Conservation (phyloP, 225 moss, liverwort and hornwort species). For the Sphagnum tenellum region DNA sequence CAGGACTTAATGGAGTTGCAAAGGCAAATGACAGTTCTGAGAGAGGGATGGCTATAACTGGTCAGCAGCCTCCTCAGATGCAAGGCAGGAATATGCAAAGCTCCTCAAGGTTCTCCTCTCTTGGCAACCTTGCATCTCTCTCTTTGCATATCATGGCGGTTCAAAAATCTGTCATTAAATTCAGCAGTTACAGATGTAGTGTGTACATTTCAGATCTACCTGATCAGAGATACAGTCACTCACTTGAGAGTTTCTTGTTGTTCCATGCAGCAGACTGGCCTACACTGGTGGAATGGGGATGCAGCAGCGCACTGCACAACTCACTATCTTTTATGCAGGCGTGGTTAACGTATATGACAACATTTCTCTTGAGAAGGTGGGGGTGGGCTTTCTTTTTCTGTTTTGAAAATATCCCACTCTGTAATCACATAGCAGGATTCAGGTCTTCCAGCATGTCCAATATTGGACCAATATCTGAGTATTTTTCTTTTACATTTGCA, state of each 20-base stretch:
- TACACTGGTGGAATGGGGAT: constrained; percentile 16
- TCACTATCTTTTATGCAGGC: constrained; percentile 88
- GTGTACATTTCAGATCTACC: too few species aligned
- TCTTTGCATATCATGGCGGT: too few species aligned
- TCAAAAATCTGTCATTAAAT: too few species aligned
- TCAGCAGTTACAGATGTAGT: too few species aligned
- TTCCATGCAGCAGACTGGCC: constrained; percentile 16
- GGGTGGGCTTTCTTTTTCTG: not conserved
- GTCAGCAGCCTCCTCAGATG: constrained; percentile 21
- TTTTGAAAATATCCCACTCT: too few species aligned
- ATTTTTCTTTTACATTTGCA: constrained; percentile 7
- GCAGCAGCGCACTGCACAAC: constrained; percentile 55
- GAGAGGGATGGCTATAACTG: constrained; percentile 19
- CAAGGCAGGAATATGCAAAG: not conserved
- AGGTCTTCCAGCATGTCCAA: too few species aligned
- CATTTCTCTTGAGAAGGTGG: constrained; percentile 79
- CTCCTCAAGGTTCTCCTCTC: constrained; percentile 15
- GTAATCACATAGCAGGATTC: not conserved
- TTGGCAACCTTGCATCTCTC: too few species aligned
- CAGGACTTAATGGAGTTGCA: too few species aligned
- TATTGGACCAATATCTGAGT: not conserved
- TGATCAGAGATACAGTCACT: too few species aligned
- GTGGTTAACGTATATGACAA: constrained; percentile 82
- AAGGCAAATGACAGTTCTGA: constrained; percentile 8
- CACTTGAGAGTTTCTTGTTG: too few species aligned